A percentile compares a stretch with the other conserved stretches of the same genome.
Evolutionary conservation across 345 rosid species (phyloP).

Genomic region (Hibiscus tridactylites): DNA sequence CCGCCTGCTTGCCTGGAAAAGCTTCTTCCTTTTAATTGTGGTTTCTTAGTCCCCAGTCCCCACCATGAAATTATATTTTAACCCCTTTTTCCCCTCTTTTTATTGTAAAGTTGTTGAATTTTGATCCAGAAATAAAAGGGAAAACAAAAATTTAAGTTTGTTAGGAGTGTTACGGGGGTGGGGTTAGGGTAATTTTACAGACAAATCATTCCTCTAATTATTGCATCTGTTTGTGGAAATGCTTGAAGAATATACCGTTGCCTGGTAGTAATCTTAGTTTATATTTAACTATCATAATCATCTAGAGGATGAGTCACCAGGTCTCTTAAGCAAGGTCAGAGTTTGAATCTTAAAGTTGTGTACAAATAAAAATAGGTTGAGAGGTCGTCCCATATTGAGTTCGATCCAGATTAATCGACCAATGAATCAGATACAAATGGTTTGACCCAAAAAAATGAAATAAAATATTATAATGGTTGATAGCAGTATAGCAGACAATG

Average conservation of each 20-base stretch:
- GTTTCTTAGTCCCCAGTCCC: constrained; percentile 3
- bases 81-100: background rate
- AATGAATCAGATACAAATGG: too few species aligned
- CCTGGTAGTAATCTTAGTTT: constrained; percentile 10
- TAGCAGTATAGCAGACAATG: constrained; percentile 38
- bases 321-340: too few species aligned
- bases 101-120: background rate
- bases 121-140: constrained; percentile 1
- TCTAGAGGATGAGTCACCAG: too few species aligned
- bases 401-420: too few species aligned
- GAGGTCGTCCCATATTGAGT: too few species aligned
- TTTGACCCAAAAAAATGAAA: background rate
- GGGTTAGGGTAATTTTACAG: background rate
- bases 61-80: background rate
- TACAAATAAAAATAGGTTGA: too few species aligned
- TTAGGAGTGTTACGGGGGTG: background rate
- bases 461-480: background rate
- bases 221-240: background rate
- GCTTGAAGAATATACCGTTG: background rate
- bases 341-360: too few species aligned
- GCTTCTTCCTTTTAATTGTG: background rate
- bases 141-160: background rate
- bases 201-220: constrained; percentile 3
- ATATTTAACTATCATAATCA: background rate
- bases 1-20: constrained; percentile 3